Conservation (phyloP, 1,284 basidiomycete genomes). For the Mycena citricolor region DNA sequence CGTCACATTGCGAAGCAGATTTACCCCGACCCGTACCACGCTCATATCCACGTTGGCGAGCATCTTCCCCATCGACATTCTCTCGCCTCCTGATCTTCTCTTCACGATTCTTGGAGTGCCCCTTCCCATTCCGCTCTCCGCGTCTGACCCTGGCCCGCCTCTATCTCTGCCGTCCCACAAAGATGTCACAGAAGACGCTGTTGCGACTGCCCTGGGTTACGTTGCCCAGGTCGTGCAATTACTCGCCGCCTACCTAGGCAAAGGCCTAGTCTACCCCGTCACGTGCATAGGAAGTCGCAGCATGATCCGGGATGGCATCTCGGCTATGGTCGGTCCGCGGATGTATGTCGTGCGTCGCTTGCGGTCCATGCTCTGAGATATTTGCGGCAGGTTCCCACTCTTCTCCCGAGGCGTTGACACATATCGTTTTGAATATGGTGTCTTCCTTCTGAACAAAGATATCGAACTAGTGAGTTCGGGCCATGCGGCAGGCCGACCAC, state of each 20-base stretch:
- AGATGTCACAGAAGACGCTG: slow-evolving; percentile 79
- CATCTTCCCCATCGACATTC: slow-evolving; percentile 87
- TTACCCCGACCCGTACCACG: slow-evolving; percentile 60
- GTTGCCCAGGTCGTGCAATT: slow-evolving; percentile 83
- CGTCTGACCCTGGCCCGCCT: slow-evolving; percentile 85
- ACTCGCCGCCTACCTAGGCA: slow-evolving; percentile 76
- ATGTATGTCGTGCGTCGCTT: slow-evolving; percentile 66
- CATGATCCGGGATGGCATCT: slow-evolving; percentile 87
- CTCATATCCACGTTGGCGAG: slow-evolving; percentile 75
- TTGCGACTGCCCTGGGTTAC: slow-evolving; percentile 86
- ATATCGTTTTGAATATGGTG: slow-evolving; percentile 97
- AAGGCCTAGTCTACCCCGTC: slow-evolving; percentile 83
- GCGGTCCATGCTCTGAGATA: too few species aligned
- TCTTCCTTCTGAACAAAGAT: slow-evolving; percentile 96
- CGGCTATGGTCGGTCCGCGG: slow-evolving; percentile 89
- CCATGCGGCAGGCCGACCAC: slow-evolving; percentile 21
- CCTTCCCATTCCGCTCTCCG: slow-evolving; percentile 76
- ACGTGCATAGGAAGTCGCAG: slow-evolving; percentile 87
- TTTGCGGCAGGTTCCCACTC: slow-evolving; percentile 76
- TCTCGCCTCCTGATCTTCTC: slow-evolving; percentile 77
- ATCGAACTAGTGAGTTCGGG: slow-evolving; percentile 79
- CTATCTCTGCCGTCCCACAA: slow-evolving; percentile 62
- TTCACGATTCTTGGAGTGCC: slow-evolving; percentile 84
- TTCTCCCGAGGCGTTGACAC: slow-evolving; percentile 93
- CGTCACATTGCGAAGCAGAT: slow-evolving; percentile 44